phyloP scores from a whole-genome alignment of 148 eudicot species.

The Camellia sinensis region DNA sequence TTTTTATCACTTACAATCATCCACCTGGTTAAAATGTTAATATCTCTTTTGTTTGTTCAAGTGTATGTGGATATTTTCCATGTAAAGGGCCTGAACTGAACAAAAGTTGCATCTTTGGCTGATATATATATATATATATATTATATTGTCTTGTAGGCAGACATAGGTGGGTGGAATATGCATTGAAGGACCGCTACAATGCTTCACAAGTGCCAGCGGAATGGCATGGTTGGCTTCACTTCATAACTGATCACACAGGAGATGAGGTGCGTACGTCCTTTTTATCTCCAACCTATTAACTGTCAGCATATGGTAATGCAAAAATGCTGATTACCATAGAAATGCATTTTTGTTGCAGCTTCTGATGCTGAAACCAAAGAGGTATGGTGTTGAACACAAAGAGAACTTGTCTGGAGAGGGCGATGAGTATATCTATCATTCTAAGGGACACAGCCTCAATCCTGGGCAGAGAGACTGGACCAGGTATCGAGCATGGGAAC shows the following conservation, averaged over 20 bases:
- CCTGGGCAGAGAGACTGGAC: constrained; percentile 99
- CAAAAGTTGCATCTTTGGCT: constrained; percentile 1
- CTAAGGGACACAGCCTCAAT: constrained; percentile 87
- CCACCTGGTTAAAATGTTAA: not conserved
- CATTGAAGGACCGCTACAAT: constrained; percentile 77
- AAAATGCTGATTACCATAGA: not conserved
- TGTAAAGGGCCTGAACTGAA: constrained; percentile 1
- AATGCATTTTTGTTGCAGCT: constrained; percentile 48
- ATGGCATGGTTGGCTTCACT: constrained; percentile 99
- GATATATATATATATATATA: not conserved
- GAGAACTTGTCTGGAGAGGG: constrained; percentile 95
- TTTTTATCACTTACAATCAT: not conserved
- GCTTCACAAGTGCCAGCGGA: constrained; percentile 98
- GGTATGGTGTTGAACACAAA: constrained; percentile 84
- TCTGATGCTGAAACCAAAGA: constrained; percentile 71
- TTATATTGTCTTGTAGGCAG: constrained; percentile 50
- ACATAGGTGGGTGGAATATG: constrained; percentile 99
- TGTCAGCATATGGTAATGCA: not conserved
- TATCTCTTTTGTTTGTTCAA: not conserved
- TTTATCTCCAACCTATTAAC: not conserved
- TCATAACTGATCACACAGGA: constrained; percentile 88
- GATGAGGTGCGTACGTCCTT: constrained; percentile 62
- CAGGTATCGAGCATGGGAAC: constrained; percentile 89
- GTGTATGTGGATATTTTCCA: not conserved
- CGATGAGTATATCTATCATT: constrained; percentile 85